These are phyloP conservation scores for Umbelopsis ramanniana DNA, from an alignment of 192 early-diverging fungal species.

Conservation along the genomic window DNA sequence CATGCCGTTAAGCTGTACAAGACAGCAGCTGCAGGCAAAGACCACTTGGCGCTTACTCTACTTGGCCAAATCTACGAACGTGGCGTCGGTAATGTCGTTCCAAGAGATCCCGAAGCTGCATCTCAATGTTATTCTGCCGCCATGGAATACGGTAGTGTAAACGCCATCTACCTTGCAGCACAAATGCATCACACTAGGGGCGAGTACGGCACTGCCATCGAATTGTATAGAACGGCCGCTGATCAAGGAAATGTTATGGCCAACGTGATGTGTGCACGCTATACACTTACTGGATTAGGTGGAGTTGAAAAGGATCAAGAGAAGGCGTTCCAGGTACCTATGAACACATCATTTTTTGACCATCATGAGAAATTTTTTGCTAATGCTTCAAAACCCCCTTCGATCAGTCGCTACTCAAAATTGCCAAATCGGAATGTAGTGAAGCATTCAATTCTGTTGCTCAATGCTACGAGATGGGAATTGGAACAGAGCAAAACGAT, in stretches of 20 bases:
- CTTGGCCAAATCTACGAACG: slow-evolving; percentile 10
- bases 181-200: slow-evolving; percentile 30
- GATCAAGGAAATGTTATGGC: slow-evolving; percentile 30
- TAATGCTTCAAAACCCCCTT: background rate
- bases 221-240: slow-evolving; percentile 31
- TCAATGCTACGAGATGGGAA: slow-evolving; percentile 36
- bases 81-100: slow-evolving; percentile 1
- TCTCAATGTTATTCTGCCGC: slow-evolving; percentile 36
- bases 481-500: slow-evolving; percentile 29
- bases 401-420: slow-evolving; percentile 28
- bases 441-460: slow-evolving; percentile 35
- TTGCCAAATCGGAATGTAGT: slow-evolving; percentile 25
- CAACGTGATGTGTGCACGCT: slow-evolving; percentile 34
- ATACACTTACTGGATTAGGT: slow-evolving; percentile 30
- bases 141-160: slow-evolving; percentile 30
- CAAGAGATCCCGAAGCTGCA: slow-evolving; percentile 16
- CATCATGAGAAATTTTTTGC: background rate
- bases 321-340: slow-evolving; percentile 29
- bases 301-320: slow-evolving; percentile 24
- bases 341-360: background rate
- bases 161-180: slow-evolving; percentile 36
- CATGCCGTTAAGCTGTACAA: slow-evolving; percentile 14
- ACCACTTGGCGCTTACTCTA: background rate
- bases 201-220: slow-evolving; percentile 33
- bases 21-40: background rate